These are phyloP conservation scores for Talaromyces sp. DNA, from an alignment of 2,329 filamentous ascomycete species.

Conservation along the genomic window DNA sequence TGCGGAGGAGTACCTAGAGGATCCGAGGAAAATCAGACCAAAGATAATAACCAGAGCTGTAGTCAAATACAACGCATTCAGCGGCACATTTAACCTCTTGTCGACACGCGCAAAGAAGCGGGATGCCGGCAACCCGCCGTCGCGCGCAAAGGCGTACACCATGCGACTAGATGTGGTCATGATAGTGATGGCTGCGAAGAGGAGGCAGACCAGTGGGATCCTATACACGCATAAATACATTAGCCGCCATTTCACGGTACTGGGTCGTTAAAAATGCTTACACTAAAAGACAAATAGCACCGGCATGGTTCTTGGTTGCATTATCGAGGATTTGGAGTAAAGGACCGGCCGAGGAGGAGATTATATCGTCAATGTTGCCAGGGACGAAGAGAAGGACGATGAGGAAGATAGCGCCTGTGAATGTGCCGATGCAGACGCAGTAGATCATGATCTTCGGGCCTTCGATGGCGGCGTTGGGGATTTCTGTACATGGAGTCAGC, in stretches of 20 bases:
- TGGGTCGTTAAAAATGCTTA: constrained; percentile 24
- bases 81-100: constrained; percentile 58
- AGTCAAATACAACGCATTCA: constrained; percentile 64
- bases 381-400: constrained; percentile 63
- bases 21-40: constrained; percentile 67
- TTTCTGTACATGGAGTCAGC: constrained; percentile 28
- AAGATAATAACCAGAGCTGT: constrained; percentile 62
- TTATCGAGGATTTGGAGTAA: constrained; percentile 62
- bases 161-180: constrained; percentile 66
- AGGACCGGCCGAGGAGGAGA: constrained; percentile 55
- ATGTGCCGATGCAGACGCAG: constrained; percentile 60
- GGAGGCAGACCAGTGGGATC: constrained; percentile 61
- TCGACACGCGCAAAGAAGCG: constrained; percentile 61
- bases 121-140: constrained; percentile 64
- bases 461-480: constrained; percentile 47
- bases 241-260: not conserved
- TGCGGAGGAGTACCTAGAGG: constrained; percentile 33
- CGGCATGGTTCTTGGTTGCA: constrained; percentile 60
- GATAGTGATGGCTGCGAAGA: constrained; percentile 62
- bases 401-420: constrained; percentile 62
- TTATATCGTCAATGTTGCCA: constrained; percentile 55
- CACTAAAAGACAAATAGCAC: constrained; percentile 63
- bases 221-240: constrained; percentile 1
- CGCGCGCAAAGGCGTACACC: constrained; percentile 64
- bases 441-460: constrained; percentile 66